Evolutionary conservation across 352 stramenopile species (phyloP), one percentile per base, ranked within the genome.

Genomic region (Phytopythium oedochilum): DNA sequence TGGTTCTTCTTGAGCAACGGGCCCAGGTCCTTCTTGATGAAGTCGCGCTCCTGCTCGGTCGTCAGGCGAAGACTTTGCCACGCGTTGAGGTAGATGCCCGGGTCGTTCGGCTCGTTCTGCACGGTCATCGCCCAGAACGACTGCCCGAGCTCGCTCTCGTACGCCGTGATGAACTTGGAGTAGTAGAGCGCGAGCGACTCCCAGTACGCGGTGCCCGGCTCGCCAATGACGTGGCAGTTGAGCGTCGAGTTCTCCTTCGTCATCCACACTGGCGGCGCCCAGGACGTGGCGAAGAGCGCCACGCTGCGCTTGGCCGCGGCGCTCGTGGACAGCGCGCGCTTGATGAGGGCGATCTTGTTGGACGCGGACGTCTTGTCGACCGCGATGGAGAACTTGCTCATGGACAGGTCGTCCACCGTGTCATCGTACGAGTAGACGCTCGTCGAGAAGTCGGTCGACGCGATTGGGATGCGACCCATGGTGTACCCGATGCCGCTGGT

Each of bases 251-350:
- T 81, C 44, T 73, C 66, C 28, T 59, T 69, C 48, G 89, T 94
- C 85, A 95, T 94, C 83, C 83, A 96, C 34, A 58, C 55, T 3
- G 86, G 85, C 2, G 79, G 76, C 14, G 75, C 83, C 86, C 86
- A 96, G 14, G 83, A 82, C 14, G 75, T 86, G 4, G 68, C 76
- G 50, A 95, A 83, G 5, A 95, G 63, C 44, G 70, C 64, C 2
- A 94, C 58, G 18, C 70, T 57, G 14, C 61, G 61, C 18, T 38
- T 34, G 2, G 50, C 50, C 18, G 40, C 17, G 28, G 60, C 39
- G 4, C 73, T 68, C 17, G 52, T 51, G 14, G 66, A 57, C 55
- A 83, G 56, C 40, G 59, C 63, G 23, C 65, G 59, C 36, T 78
- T 55, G 50, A 81, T 70, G 43, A 80, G 43, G 20, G 42, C 55